Evolutionary conservation across 169 alveolate genomes (phyloP).

Genomic region (Eimeria necatrix): DNA sequence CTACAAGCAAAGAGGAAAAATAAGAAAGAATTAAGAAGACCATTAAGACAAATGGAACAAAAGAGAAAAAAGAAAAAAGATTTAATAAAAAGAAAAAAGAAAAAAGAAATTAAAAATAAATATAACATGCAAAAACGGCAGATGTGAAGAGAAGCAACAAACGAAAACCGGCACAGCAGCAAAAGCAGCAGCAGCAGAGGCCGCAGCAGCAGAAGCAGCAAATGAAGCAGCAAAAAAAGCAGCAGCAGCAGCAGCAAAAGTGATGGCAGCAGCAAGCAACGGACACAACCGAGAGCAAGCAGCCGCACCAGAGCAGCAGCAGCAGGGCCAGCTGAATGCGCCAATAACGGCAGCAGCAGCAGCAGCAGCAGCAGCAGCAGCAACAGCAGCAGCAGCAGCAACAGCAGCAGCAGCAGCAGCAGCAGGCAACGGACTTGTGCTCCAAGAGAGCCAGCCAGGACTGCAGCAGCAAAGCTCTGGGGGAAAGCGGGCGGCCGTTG

Average conservation of each 20-base stretch:
- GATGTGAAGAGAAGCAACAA: background rate
- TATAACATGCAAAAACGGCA: no score
- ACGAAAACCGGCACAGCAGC: background rate
- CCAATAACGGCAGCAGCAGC: no score
- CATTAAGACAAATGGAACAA: background rate
- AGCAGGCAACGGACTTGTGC: background rate
- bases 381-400: slow-evolving; percentile 9
- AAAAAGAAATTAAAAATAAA: no score
- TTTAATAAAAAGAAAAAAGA: background rate
- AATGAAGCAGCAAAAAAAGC: background rate
- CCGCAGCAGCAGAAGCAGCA: background rate
- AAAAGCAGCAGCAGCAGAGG: background rate
- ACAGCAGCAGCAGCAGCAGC: background rate
- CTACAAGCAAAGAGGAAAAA: no score
- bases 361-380: slow-evolving; percentile 18
- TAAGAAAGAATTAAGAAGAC: background rate
- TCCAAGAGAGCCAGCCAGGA: background rate
- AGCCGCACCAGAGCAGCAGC: background rate
- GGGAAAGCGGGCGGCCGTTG: slow-evolving; percentile 11
- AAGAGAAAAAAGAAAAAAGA: background rate
- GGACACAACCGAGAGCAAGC: background rate
- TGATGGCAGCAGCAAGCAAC: background rate
- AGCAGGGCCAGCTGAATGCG: background rate
- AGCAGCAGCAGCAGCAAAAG: slow-evolving; percentile 8
- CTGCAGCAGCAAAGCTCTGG: slow-evolving; percentile 44